Evolutionary conservation across 2,329 filamentous ascomycete species (phyloP), one percentile per base, ranked within the genome.

Genomic region (Curvularia sp.): DNA sequence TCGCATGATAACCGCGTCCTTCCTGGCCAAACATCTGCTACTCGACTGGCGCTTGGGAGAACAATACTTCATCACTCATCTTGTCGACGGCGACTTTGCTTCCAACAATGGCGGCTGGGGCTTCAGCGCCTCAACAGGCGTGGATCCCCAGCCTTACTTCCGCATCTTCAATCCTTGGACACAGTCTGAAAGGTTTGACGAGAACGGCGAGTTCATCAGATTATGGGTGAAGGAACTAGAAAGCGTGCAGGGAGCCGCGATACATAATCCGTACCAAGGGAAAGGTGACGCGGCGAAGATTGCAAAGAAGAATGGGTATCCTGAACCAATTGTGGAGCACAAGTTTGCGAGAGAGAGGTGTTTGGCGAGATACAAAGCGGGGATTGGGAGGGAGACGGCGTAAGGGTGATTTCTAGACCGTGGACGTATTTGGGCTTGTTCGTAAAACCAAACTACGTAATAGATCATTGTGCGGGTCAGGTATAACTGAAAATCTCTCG

Each of bases 91-190:
- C 63, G 78, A 82, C 69, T 73, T 85, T 58, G 75, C 77, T 22
- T 80, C 83, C 54, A 82, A 85, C 65, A 79, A 91, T 61, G 86
- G 87, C 8, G 87, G 87, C 0, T 89, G 87, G 87, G 88, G 86
- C 0, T 89, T 88, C 64, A 77, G 83, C 24, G 87, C 89, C 4
- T 86, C 83, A 18, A 88, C 88, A 0, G 90, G 91, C 1, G 90
- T 93, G 6, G 92, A 96, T 75, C 90, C 92, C 1, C 91, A 96
- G 76, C 92, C 93, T 0, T 97, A 96, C 73, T 97, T 97, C 63
- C 85, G 92, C 6, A 90, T 97, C 51, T 97, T 97, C 78, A 97
- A 96, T 69, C 93, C 93, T 0, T 74, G 92, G 44, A 78, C 91
- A 18, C 93, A 97, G 80, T 92, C 89, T 66, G 91, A 95, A 81